These are phyloP conservation scores for Margaritispora aquatica DNA, from an alignment of 495 filamentous ascomycete genomes.

Conservation along the genomic window DNA sequence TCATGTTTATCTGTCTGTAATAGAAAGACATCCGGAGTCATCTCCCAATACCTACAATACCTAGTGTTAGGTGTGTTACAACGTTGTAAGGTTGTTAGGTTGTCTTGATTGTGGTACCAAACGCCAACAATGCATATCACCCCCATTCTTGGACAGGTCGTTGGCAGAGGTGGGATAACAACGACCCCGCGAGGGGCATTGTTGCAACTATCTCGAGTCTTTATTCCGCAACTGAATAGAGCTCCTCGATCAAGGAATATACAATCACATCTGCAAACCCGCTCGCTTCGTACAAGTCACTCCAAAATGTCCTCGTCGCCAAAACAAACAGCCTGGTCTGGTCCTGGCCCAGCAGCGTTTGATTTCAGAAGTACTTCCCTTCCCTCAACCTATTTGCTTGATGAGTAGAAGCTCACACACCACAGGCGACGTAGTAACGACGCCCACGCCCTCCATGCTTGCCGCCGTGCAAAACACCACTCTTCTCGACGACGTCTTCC, in stretches of 20 bases:
- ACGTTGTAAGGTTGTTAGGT: too few relatives aligned
- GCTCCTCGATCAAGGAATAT: background rate
- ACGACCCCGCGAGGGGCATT: background rate
- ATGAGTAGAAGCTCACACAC: background rate
- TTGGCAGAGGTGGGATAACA: background rate
- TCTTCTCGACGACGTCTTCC: conserved; percentile 77
- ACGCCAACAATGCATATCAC: background rate
- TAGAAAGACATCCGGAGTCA: too few relatives aligned
- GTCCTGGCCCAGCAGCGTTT: conserved; percentile 56
- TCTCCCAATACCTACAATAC: too few relatives aligned
- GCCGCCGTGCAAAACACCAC: conserved; percentile 50
- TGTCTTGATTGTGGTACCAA: background rate
- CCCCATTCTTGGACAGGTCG: background rate
- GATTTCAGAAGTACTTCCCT: conserved; percentile 41
- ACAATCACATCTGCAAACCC: background rate
- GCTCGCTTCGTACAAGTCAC: background rate
- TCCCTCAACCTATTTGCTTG: background rate
- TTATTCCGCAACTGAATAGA: background rate
- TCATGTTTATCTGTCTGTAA: too few relatives aligned
- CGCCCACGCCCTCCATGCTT: conserved; percentile 79
- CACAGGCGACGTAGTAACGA: conserved; percentile 76
- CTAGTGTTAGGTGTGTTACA: too few relatives aligned
- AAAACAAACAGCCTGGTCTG: conserved; percentile 41
- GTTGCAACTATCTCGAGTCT: background rate
- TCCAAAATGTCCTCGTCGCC: too few relatives aligned